Conservation (phyloP, 495 filamentous ascomycete genomes). For the Aspergillus leporis region DNA sequence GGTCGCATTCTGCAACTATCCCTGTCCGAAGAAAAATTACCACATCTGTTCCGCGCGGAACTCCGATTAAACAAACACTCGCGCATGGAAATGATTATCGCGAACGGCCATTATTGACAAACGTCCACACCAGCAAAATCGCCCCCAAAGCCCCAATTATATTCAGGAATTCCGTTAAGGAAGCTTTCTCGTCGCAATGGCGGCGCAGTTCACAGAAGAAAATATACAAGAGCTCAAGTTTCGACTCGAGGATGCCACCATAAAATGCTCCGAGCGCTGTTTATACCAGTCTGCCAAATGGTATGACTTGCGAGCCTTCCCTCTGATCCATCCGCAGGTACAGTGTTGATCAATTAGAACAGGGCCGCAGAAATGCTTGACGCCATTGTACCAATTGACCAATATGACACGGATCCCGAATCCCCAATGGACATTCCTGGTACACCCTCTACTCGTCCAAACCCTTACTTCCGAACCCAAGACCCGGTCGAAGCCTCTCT, state of each 20-base stretch:
- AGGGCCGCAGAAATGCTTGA: slow-evolving; percentile 96
- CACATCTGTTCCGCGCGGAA: not conserved
- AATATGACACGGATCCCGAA: slow-evolving; percentile 59
- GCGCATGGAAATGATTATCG: not conserved
- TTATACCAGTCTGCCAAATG: slow-evolving; percentile 97
- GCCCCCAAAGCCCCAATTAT: not conserved
- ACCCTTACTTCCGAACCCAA: slow-evolving; percentile 49
- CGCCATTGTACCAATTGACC: slow-evolving; percentile 59
- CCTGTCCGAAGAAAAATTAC: not conserved
- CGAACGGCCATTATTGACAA: too few relatives aligned
- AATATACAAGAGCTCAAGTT: slow-evolving; percentile 53
- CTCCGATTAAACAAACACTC: not conserved
- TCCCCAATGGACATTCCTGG: slow-evolving; percentile 56
- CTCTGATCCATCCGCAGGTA: not conserved
- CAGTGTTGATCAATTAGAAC: not conserved
- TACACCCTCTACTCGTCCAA: slow-evolving; percentile 26
- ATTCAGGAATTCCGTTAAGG: not conserved
- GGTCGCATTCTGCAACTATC: not conserved
- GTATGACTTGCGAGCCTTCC: slow-evolving; percentile 45
- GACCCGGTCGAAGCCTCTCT: slow-evolving; percentile 70
- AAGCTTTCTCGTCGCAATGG: slow-evolving; percentile 31
- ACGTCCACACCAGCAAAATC: not conserved
- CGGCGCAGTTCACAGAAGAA: slow-evolving; percentile 37
- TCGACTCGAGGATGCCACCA: slow-evolving; percentile 75
- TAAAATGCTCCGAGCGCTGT: slow-evolving; percentile 92